phyloP scores from a whole-genome alignment of 768 basidiomycete species.

The Agrocybe pediades region DNA sequence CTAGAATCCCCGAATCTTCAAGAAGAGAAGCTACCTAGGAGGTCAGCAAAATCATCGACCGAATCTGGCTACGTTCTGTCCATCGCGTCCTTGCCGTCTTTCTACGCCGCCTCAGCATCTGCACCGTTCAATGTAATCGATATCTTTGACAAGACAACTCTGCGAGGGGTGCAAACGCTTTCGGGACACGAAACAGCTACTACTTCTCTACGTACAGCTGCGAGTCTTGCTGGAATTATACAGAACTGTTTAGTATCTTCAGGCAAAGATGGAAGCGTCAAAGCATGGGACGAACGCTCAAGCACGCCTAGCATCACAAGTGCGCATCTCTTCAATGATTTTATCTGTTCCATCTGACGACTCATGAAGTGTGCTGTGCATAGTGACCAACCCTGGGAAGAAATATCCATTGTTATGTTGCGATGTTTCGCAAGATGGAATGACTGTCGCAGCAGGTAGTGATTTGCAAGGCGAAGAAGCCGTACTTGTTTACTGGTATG shows the following conservation, averaged over 20 bases:
- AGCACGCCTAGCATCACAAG: constrained; percentile 56
- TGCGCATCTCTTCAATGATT: constrained; percentile 35
- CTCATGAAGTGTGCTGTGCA: constrained; percentile 33
- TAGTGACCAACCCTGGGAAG: constrained; percentile 53
- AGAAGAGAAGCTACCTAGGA: constrained; percentile 15
- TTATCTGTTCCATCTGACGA: constrained; percentile 29
- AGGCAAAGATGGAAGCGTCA: constrained; percentile 72
- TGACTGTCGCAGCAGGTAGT: constrained; percentile 80
- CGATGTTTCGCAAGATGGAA: constrained; percentile 70
- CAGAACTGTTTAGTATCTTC: constrained; percentile 58
- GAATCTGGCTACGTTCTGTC: constrained; percentile 60
- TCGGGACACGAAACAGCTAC: constrained; percentile 60
- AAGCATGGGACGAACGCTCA: constrained; percentile 74
- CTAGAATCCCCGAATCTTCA: constrained; percentile 22
- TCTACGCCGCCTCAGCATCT: constrained; percentile 64
- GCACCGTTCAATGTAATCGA: constrained; percentile 68
- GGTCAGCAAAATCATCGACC: constrained; percentile 17
- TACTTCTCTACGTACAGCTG: constrained; percentile 51
- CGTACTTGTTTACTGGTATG: constrained; percentile 80
- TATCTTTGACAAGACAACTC: constrained; percentile 61
- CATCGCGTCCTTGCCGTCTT: constrained; percentile 45
- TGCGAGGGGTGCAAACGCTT: constrained; percentile 48
- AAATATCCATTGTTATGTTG: constrained; percentile 57
- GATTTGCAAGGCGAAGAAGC: constrained; percentile 83
- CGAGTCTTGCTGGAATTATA: constrained; percentile 39